phyloP scores from a whole-genome alignment of 2,329 filamentous ascomycete genomes.

The Phyllosticta paracitricarpa region DNA sequence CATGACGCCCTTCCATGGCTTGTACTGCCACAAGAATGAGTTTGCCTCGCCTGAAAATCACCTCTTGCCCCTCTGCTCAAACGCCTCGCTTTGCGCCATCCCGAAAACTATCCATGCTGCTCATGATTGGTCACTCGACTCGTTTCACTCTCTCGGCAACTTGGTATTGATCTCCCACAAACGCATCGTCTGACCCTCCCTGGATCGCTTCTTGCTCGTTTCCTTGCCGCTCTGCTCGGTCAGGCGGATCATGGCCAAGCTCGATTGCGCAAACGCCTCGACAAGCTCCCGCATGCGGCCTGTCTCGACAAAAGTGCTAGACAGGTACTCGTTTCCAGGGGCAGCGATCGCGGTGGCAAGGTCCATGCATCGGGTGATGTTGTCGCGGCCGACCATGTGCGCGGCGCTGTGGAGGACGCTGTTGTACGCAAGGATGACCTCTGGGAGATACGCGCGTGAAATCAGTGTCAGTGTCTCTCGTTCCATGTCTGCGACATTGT shows the following conservation, averaged over 20 bases:
- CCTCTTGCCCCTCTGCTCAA: neutral
- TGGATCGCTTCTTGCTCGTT: constrained; percentile 4
- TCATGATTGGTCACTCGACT: neutral
- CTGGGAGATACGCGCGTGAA: constrained; percentile 71
- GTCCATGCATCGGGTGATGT: constrained; percentile 78
- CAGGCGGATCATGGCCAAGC: constrained; percentile 52
- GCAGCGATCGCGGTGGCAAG: constrained; percentile 62
- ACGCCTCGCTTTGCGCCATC: neutral
- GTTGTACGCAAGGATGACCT: constrained; percentile 75
- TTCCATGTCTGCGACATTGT: constrained; percentile 37
- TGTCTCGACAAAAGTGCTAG: constrained; percentile 28
- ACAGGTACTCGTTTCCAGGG: constrained; percentile 22
- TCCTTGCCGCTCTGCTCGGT: constrained; percentile 3
- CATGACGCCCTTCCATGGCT: neutral
- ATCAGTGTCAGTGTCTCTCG: constrained; percentile 54
- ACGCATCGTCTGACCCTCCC: constrained; percentile 6
- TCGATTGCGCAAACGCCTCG: constrained; percentile 60
- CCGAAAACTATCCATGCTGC: neutral
- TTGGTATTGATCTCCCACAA: constrained; percentile 2
- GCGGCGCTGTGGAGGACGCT: constrained; percentile 72
- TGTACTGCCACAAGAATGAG: neutral
- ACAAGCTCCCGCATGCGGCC: constrained; percentile 37
- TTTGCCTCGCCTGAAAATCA: neutral
- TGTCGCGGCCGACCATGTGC: constrained; percentile 61
- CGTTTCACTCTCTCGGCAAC: neutral